These are phyloP conservation scores for Solanum phureja DNA, from an alignment of 257 asterid species.

Conservation along the genomic window DNA sequence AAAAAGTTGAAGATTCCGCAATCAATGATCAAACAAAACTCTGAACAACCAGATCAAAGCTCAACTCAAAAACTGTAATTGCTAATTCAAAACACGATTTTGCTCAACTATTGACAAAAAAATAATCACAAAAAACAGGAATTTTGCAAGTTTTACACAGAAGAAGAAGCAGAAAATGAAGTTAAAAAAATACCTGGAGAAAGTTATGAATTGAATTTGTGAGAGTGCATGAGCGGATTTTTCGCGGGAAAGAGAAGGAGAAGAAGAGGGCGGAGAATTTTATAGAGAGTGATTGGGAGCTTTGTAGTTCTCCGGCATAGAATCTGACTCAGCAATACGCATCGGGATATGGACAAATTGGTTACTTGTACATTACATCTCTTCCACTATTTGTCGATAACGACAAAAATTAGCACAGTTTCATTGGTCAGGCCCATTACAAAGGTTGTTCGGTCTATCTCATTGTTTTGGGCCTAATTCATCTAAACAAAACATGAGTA, in stretches of 20 bases:
- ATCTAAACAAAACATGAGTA: neutral
- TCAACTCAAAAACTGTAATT: neutral
- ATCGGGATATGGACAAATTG: constrained; percentile 6
- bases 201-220: neutral
- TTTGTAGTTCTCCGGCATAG: neutral
- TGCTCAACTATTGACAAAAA: neutral
- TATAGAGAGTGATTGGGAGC: constrained; percentile 5
- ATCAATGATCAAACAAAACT: neutral
- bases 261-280: neutral
- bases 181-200: neutral
- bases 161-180: neutral
- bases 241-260: neutral
- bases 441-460: neutral
- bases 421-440: neutral
- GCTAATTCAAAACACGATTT: neutral
- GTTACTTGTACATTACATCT: neutral
- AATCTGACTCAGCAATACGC: constrained; percentile 21
- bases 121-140: neutral
- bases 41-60: neutral
- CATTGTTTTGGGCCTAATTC: neutral
- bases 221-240: neutral
- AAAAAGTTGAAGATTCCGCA: neutral
- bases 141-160: neutral
- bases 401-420: neutral
- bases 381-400: neutral